Base-by-base conservation (phyloP, 2,329 filamentous ascomycete genomes). In the Exophiala oligosperma region DNA sequence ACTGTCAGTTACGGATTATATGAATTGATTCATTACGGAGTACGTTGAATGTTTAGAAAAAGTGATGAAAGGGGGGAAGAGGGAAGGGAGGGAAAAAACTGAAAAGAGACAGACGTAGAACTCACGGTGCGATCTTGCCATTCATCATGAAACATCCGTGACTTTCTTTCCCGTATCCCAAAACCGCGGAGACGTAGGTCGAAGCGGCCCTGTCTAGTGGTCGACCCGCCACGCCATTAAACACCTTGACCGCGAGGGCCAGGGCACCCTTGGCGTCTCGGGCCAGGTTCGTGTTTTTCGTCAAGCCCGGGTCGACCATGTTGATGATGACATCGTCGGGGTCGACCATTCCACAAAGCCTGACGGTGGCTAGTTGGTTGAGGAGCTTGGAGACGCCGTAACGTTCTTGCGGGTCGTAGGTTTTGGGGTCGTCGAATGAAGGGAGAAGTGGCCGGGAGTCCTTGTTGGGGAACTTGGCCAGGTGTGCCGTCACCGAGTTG, bases 131-230 rank as follows among this genome's bases (percentile, higher is more conserved):
- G 21, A 81, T 74, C 6, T 76, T 67, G 72, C 78, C 81, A 47
- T 77, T 76, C 72, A 77, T 79, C 0, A 82, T 40, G 58, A 79
- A 81, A 46, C 76, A 78, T 0, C 79, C 80, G 63, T 84, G 81
- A 0, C 76, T 77, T 63, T 82, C 79, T 43, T 72, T 73, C 0
- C 79, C 80, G 51, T 82, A 74, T 0, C 71, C 70, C 0, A 77
- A 69, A 0, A 68, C 70, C 0, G 80, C 79, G 64, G 83, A 76
- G 1, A 82, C 57, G 63, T 78, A 81, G 0, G 74, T 77, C 47
- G 73, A 76, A 0, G 78, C 79, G 3, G 76, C 81, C 3, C 73
- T 71, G 4, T 70, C 67, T 11, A 72, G 32, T 1, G 64, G 37
- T n/a, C 54, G 4, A 11, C 48, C 51, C 28, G 69, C 69, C 17